Evolutionary conservation across 2,329 filamentous ascomycete genomes (phyloP).

Genomic region (Hypoxylon sp.): DNA sequence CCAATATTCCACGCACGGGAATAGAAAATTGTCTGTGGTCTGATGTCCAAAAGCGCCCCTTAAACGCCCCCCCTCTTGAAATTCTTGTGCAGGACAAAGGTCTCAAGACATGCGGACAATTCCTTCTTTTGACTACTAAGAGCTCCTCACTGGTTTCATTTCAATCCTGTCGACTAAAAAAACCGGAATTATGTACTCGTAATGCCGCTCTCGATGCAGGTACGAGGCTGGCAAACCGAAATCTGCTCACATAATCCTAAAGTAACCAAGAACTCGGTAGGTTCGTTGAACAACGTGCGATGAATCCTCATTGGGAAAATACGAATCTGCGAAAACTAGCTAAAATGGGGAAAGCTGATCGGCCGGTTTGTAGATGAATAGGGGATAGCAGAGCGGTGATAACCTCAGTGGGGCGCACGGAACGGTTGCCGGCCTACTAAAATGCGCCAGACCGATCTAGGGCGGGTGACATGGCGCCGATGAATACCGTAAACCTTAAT

Average conservation of each 20-base stretch:
- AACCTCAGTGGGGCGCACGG: conserved; percentile 17
- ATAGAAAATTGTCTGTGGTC: too few species aligned
- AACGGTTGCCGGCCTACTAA: neutral
- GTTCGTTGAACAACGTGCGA: conserved; percentile 1
- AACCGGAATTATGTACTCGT: neutral
- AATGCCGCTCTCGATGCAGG: conserved; percentile 14
- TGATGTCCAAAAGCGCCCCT: too few species aligned
- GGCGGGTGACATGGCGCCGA: conserved; percentile 20
- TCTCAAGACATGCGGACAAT: neutral
- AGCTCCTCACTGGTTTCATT: neutral
- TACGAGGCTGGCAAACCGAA: conserved; percentile 21
- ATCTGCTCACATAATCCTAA: conserved; percentile 13
- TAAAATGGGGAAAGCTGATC: conserved; percentile 18
- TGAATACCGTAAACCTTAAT: conserved; percentile 35
- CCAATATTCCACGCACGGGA: too few species aligned
- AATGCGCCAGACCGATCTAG: conserved; percentile 7
- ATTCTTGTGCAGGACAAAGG: neutral
- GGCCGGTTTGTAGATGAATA: conserved; percentile 13
- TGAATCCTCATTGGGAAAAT: neutral
- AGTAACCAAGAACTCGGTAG: conserved; percentile 19
- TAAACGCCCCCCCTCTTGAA: too few species aligned
- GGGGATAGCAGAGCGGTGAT: conserved; percentile 13
- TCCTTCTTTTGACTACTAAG: neutral
- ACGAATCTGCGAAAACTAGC: conserved; percentile 13
- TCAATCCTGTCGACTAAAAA: neutral